Conservation (phyloP, 2,329 filamentous ascomycete genomes). For the Ophiostoma piceae region DNA sequence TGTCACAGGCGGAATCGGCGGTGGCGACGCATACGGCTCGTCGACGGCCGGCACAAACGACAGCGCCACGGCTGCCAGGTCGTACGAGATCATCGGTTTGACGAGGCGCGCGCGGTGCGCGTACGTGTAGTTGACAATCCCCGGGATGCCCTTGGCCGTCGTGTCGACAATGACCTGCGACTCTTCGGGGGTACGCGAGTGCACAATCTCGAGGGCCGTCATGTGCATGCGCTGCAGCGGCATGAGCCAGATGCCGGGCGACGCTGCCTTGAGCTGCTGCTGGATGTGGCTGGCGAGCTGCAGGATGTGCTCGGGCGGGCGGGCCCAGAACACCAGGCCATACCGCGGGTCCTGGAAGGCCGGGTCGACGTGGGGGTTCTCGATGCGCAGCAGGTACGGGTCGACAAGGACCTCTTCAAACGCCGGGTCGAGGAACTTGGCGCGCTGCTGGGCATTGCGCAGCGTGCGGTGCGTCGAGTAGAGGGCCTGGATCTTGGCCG, state of each 20-base stretch:
- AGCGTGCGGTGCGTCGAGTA: slow-evolving; percentile 70
- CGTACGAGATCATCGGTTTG: slow-evolving; percentile 77
- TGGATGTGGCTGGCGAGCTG: slow-evolving; percentile 66
- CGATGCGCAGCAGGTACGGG: slow-evolving; percentile 64
- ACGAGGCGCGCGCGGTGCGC: slow-evolving; percentile 67
- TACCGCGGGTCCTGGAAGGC: slow-evolving; percentile 70
- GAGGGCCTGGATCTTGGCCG: slow-evolving; percentile 66
- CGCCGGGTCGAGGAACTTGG: slow-evolving; percentile 62
- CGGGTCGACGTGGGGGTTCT: slow-evolving; percentile 57
- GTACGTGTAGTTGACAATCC: slow-evolving; percentile 57
- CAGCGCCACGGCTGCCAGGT: slow-evolving; percentile 77
- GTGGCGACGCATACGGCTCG: slow-evolving; percentile 45
- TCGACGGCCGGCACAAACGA: slow-evolving; percentile 78
- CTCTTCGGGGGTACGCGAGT: slow-evolving; percentile 65
- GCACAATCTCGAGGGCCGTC: slow-evolving; percentile 79
- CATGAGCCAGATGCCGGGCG: slow-evolving; percentile 75
- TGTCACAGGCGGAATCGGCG: slow-evolving; percentile 36
- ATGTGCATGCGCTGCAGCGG: slow-evolving; percentile 72
- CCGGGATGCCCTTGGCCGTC: slow-evolving; percentile 50
- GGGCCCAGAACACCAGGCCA: slow-evolving; percentile 83
- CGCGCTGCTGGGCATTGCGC: slow-evolving; percentile 70
- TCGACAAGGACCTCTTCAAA: slow-evolving; percentile 73
- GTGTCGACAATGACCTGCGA: slow-evolving; percentile 57
- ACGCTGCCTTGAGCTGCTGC: slow-evolving; percentile 54
- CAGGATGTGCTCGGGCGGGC: slow-evolving; percentile 68